phyloP scores from a whole-genome alignment of 768 basidiomycete species.

The Boletus sp. region DNA sequence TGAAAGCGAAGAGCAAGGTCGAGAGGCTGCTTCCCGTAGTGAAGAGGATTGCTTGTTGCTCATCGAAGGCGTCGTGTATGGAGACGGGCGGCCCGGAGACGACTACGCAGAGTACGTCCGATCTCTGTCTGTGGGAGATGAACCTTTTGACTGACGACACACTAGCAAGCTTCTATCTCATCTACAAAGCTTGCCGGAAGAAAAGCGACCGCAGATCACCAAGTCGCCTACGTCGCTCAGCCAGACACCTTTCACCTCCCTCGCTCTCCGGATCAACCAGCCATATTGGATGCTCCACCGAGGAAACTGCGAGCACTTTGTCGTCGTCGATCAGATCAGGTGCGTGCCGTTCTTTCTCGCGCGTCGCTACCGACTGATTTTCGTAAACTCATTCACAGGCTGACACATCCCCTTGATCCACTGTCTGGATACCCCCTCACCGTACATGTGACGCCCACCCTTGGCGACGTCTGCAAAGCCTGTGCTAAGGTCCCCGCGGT shows the following conservation, averaged over 20 bases:
- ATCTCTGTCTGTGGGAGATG: background rate
- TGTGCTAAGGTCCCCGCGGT: constrained; percentile 72
- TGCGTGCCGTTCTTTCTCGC: constrained; percentile 17
- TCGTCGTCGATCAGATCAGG: constrained; percentile 76
- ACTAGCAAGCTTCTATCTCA: constrained; percentile 48
- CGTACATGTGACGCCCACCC: constrained; percentile 58
- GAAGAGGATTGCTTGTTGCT: constrained; percentile 50
- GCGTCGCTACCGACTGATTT: background rate
- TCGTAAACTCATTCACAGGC: constrained; percentile 35
- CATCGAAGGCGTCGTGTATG: constrained; percentile 60
- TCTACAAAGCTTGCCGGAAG: constrained; percentile 32
- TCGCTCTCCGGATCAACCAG: constrained; percentile 62
- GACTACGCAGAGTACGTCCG: constrained; percentile 58
- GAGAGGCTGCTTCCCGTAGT: background rate
- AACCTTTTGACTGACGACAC: background rate
- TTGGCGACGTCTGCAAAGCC: constrained; percentile 62
- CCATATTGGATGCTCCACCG: constrained; percentile 83
- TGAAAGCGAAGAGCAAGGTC: constrained; percentile 7
- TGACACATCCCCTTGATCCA: constrained; percentile 58
- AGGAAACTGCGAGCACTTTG: constrained; percentile 80
- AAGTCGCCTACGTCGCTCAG: constrained; percentile 45
- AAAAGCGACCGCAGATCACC: constrained; percentile 30
- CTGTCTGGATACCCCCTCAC: constrained; percentile 64
- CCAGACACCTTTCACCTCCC: constrained; percentile 50
- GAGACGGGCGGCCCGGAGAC: constrained; percentile 44